These are phyloP conservation scores for Penicillium macrosclerotiorum DNA, from an alignment of 495 filamentous ascomycete species.

Conservation along the genomic window DNA sequence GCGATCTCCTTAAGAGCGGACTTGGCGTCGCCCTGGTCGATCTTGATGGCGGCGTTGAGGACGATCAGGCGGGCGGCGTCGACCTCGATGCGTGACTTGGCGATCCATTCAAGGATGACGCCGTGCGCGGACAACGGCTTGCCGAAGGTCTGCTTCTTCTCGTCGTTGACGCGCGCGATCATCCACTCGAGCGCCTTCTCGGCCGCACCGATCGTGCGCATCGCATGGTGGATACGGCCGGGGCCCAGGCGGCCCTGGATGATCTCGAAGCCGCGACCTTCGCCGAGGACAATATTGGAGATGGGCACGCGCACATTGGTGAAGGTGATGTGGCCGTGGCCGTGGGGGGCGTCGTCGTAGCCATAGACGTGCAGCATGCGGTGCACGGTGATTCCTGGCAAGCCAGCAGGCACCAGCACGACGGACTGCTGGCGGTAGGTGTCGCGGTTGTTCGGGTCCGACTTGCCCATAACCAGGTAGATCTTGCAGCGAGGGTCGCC, in stretches of 20 bases:
- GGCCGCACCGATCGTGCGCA: slow-evolving; percentile 85
- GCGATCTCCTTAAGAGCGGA: slow-evolving; percentile 80
- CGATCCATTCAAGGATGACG: slow-evolving; percentile 92
- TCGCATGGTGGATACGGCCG: slow-evolving; percentile 90
- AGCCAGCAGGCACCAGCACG: slow-evolving; percentile 73
- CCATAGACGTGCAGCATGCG: slow-evolving; percentile 88
- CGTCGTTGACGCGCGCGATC: slow-evolving; percentile 85
- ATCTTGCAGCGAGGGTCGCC: slow-evolving; percentile 86
- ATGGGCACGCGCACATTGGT: slow-evolving; percentile 78
- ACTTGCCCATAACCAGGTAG: slow-evolving; percentile 92
- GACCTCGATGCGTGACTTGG: slow-evolving; percentile 84
- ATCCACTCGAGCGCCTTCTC: slow-evolving; percentile 86
- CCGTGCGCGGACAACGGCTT: slow-evolving; percentile 78
- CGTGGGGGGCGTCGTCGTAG: slow-evolving; percentile 92
- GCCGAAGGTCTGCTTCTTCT: slow-evolving; percentile 80
- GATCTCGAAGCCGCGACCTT: slow-evolving; percentile 93
- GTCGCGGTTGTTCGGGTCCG: slow-evolving; percentile 66
- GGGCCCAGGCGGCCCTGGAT: slow-evolving; percentile 91
- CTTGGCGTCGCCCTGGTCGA: slow-evolving; percentile 79
- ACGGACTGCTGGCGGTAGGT: slow-evolving; percentile 87
- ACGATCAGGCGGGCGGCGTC: slow-evolving; percentile 84
- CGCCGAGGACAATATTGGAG: slow-evolving; percentile 77
- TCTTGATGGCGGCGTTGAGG: slow-evolving; percentile 86
- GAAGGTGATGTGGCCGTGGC: slow-evolving; percentile 87
- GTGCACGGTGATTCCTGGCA: slow-evolving; percentile 75